Percentiles rank a stretch among this genome's conserved stretches.
Evolutionary conservation across 441 rosid genomes (phyloP).

Genomic region (Jatropha podagrica): DNA sequence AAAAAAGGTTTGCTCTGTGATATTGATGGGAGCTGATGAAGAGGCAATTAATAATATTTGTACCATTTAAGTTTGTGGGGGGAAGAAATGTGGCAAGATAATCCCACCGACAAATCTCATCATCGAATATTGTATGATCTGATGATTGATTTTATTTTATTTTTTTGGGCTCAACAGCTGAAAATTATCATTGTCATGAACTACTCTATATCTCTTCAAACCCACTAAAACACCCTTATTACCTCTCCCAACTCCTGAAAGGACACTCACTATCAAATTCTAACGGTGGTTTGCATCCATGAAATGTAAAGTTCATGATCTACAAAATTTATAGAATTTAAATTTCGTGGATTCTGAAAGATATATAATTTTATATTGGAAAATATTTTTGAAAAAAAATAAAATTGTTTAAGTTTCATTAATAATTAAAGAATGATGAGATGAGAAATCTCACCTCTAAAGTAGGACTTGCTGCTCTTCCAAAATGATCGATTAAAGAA

Average conservation of each 20-base stretch:
- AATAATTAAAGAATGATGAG: too few species aligned
- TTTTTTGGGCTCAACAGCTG: not conserved
- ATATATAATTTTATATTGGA: too few species aligned
- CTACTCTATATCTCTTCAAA: conserved; percentile 1
- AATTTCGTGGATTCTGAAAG: too few species aligned
- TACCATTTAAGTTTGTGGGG: conserved; percentile 28
- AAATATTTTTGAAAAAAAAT: too few species aligned
- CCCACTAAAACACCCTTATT: not conserved
- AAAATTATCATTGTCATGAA: conserved; percentile 8
- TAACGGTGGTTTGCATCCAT: too few species aligned
- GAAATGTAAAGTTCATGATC: too few species aligned
- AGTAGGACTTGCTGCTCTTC: too few species aligned
- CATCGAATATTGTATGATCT: not conserved
- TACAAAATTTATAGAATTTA: too few species aligned
- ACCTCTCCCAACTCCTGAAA: conserved; percentile 23
- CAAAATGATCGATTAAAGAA: too few species aligned
- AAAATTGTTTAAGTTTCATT: too few species aligned
- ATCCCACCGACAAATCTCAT: conserved; percentile 26
- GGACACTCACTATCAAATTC: conserved; percentile 17
- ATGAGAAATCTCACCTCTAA: too few species aligned
- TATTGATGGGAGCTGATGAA: not conserved
- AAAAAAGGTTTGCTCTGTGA: not conserved
- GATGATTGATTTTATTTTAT: not conserved
- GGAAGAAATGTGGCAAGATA: conserved; percentile 22
- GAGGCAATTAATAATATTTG: conserved; percentile 8